Evolutionary conservation across 257 asterid species (phyloP).

Genomic region (Petunia secreta): DNA sequence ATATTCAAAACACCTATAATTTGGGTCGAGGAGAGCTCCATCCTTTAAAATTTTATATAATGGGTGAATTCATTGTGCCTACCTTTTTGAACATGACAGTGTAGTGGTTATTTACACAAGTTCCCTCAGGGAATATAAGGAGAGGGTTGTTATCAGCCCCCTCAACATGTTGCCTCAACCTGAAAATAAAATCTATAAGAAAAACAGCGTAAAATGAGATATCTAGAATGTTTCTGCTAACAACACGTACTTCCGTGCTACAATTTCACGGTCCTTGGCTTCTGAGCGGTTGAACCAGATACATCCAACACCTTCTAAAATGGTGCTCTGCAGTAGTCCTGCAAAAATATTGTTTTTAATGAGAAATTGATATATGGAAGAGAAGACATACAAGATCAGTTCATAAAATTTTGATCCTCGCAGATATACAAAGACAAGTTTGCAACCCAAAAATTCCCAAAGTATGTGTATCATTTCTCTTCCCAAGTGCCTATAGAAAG

Average conservation of each 20-base stretch:
- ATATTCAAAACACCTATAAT: neutral
- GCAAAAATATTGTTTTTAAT: slow-evolving; percentile 2
- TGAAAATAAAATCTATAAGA: slow-evolving; percentile 38
- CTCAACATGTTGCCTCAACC: slow-evolving; percentile 90
- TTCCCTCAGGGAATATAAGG: slow-evolving; percentile 98
- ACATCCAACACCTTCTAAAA: slow-evolving; percentile 94
- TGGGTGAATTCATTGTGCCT: slow-evolving; percentile 15
- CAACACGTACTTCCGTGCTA: slow-evolving; percentile 77
- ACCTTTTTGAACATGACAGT: slow-evolving; percentile 99
- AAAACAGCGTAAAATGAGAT: slow-evolving; percentile 26
- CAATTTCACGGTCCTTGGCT: slow-evolving; percentile 95
- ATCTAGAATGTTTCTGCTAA: slow-evolving; percentile 6
- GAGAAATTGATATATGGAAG: neutral
- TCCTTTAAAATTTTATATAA: neutral
- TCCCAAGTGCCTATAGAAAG: slow-evolving; percentile 14
- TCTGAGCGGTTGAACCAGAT: slow-evolving; percentile 99
- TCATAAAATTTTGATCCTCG: slow-evolving; percentile 9
- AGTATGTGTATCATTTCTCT: neutral
- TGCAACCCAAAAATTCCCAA: neutral
- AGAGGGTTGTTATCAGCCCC: slow-evolving; percentile 96
- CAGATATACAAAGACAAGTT: neutral
- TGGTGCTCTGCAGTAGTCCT: slow-evolving; percentile 95
- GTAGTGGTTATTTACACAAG: slow-evolving; percentile 94
- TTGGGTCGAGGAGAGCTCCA: slow-evolving; percentile 11
- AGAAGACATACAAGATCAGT: neutral